phyloP scores from a whole-genome alignment of 495 filamentous ascomycete genomes.

The Neurospora sublineolata region DNA sequence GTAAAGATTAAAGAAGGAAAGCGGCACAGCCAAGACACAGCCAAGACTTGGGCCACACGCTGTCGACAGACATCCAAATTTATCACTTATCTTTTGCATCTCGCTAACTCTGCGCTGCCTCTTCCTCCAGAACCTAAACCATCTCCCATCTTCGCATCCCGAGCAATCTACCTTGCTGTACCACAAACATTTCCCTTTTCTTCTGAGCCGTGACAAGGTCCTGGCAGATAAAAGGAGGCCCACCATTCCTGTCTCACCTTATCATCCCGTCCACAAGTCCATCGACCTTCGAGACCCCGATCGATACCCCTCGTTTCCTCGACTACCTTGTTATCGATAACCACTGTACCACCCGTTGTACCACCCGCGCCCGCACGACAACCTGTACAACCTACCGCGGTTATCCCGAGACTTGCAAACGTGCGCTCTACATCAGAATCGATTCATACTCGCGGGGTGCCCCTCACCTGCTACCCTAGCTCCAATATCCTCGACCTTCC shows the following conservation, averaged over 20 bases:
- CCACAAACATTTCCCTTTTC: neutral
- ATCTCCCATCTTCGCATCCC: neutral
- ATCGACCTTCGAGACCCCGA: neutral
- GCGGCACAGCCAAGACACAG: neutral
- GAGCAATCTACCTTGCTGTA: neutral
- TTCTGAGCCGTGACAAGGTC: neutral
- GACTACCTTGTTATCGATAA: neutral
- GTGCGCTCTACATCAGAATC: neutral
- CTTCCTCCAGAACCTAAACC: neutral
- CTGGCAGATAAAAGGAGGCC: neutral
- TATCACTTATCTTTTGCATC: neutral
- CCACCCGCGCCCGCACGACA: neutral
- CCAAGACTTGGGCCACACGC: neutral
- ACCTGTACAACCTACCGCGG: neutral
- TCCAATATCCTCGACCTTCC: neutral
- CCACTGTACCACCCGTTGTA: neutral
- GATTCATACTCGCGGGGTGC: neutral
- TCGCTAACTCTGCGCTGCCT: neutral
- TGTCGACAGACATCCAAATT: neutral
- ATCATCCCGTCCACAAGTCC: neutral
- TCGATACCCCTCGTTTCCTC: neutral
- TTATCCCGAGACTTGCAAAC: neutral
- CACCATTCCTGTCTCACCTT: neutral
- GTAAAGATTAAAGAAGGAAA: neutral
- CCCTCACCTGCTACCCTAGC: neutral